Conservation (phyloP, 345 rosid species). For the Salix viminalis region DNA sequence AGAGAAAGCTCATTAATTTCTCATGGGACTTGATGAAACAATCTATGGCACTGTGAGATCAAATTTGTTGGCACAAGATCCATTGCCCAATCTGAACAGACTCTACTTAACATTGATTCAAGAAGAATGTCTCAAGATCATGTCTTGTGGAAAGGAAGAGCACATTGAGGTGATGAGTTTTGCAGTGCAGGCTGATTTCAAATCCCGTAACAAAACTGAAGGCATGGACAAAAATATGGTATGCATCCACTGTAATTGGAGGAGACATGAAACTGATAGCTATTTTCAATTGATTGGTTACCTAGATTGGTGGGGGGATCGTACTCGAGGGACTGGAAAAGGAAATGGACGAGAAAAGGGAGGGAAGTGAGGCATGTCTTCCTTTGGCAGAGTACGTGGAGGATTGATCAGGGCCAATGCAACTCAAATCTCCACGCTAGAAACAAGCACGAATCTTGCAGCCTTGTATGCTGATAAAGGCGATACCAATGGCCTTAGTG, state of each 20-base stretch:
- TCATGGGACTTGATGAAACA: background rate
- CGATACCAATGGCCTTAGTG: background rate
- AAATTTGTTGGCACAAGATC: background rate
- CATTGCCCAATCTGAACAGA: background rate
- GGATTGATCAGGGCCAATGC: background rate
- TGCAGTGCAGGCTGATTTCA: background rate
- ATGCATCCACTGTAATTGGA: background rate
- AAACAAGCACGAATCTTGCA: background rate
- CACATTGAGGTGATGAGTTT: background rate
- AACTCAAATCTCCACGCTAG: background rate
- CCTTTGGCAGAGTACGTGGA: too few species aligned
- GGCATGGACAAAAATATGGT: background rate
- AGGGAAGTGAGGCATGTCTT: background rate
- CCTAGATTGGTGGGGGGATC: constrained; percentile 4
- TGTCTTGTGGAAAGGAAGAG: background rate
- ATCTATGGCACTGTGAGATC: background rate
- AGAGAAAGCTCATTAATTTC: background rate
- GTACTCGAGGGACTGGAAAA: background rate
- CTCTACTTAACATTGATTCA: background rate
- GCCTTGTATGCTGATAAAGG: background rate
- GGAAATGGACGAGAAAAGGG: background rate
- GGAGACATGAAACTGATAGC: background rate
- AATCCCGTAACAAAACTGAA: background rate
- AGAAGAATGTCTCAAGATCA: background rate
- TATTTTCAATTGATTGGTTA: constrained; percentile 1